A percentile compares a stretch with the other conserved stretches of the same genome.
phyloP scores from a whole-genome alignment of 164 flowering plant species.

The Tetracentron sinense region DNA sequence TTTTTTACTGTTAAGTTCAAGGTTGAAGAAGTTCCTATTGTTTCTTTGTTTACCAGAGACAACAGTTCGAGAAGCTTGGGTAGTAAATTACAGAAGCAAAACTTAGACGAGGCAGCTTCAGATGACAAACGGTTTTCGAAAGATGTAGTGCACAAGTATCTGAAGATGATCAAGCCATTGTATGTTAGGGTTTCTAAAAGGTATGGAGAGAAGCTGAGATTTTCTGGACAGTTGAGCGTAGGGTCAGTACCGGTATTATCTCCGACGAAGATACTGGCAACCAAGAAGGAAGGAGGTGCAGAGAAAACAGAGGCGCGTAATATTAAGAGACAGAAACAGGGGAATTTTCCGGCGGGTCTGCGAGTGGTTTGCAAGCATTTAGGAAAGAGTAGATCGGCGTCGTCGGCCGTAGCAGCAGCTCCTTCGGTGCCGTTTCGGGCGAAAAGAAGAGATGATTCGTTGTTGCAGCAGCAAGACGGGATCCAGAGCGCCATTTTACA shows the following conservation, averaged over 20 bases:
- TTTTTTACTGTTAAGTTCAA: conserved; percentile 66
- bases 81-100: conserved; percentile 25
- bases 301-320: conserved; percentile 1
- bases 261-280: not conserved
- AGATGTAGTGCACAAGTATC: conserved; percentile 60
- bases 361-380: conserved; percentile 64
- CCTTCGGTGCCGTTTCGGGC: conserved; percentile 21
- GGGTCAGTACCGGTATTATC: conserved; percentile 12
- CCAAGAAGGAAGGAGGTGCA: not conserved
- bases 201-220: conserved; percentile 45
- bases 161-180: conserved; percentile 79
- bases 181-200: conserved; percentile 59
- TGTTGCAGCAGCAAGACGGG: conserved; percentile 80
- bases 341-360: conserved; percentile 47
- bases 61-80: conserved; percentile 32
- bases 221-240: conserved; percentile 40
- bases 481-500: conserved; percentile 89
- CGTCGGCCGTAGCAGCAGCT: conserved; percentile 42
- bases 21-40: conserved; percentile 67
- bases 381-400: conserved; percentile 74
- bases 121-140: conserved; percentile 45
- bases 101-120: conserved; percentile 13
- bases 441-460: conserved; percentile 68
- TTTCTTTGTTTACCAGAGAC: conserved; percentile 61
- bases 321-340: conserved; percentile 29